These are phyloP conservation scores for Discostella pseudostelligera DNA, from an alignment of 108 stramenopile genomes.

Conservation along the genomic window DNA sequence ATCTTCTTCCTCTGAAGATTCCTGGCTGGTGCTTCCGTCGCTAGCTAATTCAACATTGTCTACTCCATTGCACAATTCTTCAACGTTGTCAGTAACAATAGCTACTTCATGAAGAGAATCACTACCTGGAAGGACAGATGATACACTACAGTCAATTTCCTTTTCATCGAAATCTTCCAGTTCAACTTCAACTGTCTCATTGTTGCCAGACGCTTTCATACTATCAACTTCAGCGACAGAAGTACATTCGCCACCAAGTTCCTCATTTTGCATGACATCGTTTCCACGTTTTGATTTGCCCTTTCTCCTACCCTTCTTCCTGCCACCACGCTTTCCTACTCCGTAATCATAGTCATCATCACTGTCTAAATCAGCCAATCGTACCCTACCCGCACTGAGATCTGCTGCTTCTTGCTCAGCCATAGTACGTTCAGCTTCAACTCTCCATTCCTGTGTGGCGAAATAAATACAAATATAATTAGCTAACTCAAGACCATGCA, in stretches of 20 bases:
- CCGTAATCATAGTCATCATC: slow-evolving; percentile 74
- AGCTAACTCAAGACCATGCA: no score
- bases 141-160: slow-evolving; percentile 17
- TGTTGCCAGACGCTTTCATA: no score
- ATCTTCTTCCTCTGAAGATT: slow-evolving; percentile 54
- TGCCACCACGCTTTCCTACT: slow-evolving; percentile 56
- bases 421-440: slow-evolving; percentile 56
- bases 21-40: slow-evolving; percentile 28
- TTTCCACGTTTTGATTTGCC: slow-evolving; percentile 28
- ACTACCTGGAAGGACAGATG: background rate
- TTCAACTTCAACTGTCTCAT: no score
- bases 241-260: no score
- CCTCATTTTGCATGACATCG: slow-evolving; percentile 4
- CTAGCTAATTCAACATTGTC: slow-evolving; percentile 5
- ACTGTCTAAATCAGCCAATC: slow-evolving; percentile 84
- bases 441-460: slow-evolving; percentile 53
- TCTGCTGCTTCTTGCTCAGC: slow-evolving; percentile 72
- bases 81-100: slow-evolving; percentile 1
- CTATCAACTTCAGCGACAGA: background rate
- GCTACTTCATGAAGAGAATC: background rate
- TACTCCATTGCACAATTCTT: slow-evolving; percentile 2
- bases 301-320: slow-evolving; percentile 62
- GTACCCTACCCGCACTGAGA: slow-evolving; percentile 74
- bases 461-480: background rate
- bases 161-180: slow-evolving; percentile 12